Evolutionary conservation across 805 yeast species (phyloP), one percentile per base, ranked within the genome.

Genomic region (Metschnikowia similis): DNA sequence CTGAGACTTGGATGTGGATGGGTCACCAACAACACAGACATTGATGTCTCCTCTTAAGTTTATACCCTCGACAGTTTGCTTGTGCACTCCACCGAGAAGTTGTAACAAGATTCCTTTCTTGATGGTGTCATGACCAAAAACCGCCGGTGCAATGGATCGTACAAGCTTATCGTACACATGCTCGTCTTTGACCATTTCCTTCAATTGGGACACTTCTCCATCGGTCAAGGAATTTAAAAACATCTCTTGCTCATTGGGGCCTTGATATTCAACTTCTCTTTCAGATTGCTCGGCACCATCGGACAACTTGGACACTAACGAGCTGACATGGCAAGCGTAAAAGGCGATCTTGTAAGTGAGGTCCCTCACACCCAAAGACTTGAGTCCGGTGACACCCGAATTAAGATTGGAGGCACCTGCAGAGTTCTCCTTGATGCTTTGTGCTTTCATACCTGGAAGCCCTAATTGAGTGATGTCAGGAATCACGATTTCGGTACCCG

Each of bases 11-110:
- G 98, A 89, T 9, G 98, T 92, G 1, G 97, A 90, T 3, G 99
- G 99, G 66, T 92, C 99, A 44, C 99, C 99, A 47, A 92, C 98
- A 56, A 92, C 79, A 75, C 99, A 92, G 40, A 92, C 85, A 65
- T 92, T 92, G 63, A 92, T 92, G 66, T 92, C 99, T 59, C 99
- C 99, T 76, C 99, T 84, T 55, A 92, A 76, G 59, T 90, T 85
- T 58, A 92, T 92, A 28, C 98, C 98, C 66, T 92, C 99, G 13
- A 89, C 81, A 0, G 99, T 92, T 49, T 81, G 76, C 66, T 92
- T 92, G 70, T 92, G 99, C 41, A 92, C 97, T 64, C 99, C 99
- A 44, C 97, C 96, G 58, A 92, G 75, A 62, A 92, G 72, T 71
- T 92, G 98, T 48, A 92, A 72, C 40, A 92, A 71, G 21, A 94